A percentile compares a stretch with the other conserved stretches of the same genome.
phyloP scores from a whole-genome alignment of 2,329 filamentous ascomycete species.

The Fusarium anguioides region DNA sequence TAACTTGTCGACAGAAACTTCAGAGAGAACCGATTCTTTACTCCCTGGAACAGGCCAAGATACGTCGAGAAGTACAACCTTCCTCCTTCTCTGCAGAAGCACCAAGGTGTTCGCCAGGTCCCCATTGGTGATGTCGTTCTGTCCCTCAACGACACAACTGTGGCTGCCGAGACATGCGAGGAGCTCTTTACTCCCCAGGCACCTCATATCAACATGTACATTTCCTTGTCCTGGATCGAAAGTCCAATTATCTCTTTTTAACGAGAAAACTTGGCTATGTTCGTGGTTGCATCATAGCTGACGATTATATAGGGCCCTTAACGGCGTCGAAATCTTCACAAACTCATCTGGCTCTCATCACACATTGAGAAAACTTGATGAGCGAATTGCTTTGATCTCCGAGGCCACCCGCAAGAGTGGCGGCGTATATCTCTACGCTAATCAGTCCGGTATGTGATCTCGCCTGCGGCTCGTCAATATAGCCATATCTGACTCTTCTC shows the following conservation, averaged over 20 bases:
- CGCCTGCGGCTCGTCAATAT: fast-evolving
- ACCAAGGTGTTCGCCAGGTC: conserved; percentile 54
- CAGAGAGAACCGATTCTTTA: conserved; percentile 56
- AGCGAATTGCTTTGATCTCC: conserved; percentile 71
- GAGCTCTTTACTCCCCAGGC: conserved; percentile 45
- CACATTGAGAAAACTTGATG: conserved; percentile 73
- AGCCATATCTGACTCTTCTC: background rate
- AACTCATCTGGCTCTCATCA: conserved; percentile 63
- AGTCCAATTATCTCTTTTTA: too few relatives aligned
- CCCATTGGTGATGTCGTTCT: conserved; percentile 57
- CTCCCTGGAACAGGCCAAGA: conserved; percentile 52
- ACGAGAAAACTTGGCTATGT: too few relatives aligned
- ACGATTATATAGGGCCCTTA: conserved; percentile 37
- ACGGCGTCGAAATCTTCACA: conserved; percentile 77
- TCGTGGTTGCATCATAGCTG: background rate
- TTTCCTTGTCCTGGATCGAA: too few relatives aligned
- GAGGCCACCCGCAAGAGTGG: conserved; percentile 73
- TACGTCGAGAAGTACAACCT: conserved; percentile 54
- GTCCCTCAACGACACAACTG: conserved; percentile 53
- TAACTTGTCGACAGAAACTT: conserved; percentile 40
- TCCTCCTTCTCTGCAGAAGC: conserved; percentile 66
- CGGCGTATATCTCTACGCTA: conserved; percentile 64
- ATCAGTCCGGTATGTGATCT: conserved; percentile 42
- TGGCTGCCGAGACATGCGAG: conserved; percentile 56
- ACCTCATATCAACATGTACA: conserved; percentile 33